These are phyloP conservation scores for Picea glauca DNA, from an alignment of 75 land plant species.

Conservation along the genomic window DNA sequence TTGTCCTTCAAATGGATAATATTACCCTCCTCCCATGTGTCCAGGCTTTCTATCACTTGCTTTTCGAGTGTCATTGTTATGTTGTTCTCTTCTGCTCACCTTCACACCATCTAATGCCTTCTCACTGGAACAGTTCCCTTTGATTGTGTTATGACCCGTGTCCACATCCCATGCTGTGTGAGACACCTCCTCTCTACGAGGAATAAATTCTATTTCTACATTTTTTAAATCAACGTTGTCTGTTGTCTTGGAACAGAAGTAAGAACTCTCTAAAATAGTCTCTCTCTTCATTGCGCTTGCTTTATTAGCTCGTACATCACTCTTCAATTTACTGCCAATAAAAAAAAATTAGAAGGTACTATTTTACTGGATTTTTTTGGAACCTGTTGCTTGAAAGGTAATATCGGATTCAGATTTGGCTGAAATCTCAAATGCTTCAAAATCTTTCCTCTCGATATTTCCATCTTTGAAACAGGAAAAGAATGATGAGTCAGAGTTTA, in stretches of 20 bases:
- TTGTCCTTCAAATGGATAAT: too few relatives aligned
- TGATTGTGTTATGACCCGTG: neutral
- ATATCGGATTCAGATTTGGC: neutral
- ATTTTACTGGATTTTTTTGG: neutral
- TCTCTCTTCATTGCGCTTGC: neutral
- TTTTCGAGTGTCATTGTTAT: neutral
- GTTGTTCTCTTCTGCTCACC: neutral
- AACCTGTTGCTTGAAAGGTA: constrained; percentile 6
- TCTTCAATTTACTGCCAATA: neutral
- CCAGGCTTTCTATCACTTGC: too few relatives aligned
- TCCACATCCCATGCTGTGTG: neutral
- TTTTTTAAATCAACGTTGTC: constrained; percentile 10
- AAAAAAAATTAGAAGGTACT: neutral
- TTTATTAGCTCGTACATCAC: constrained; percentile 1
- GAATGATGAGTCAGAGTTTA: neutral
- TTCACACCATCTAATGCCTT: neutral
- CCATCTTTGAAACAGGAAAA: neutral
- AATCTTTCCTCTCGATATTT: neutral
- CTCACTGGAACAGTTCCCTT: neutral
- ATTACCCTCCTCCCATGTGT: too few relatives aligned
- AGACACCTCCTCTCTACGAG: constrained; percentile 2
- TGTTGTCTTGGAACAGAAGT: constrained; percentile 12
- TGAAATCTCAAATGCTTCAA: neutral
- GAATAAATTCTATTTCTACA: neutral
- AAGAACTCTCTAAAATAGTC: constrained; percentile 22